These are phyloP conservation scores for Daldinia grandis DNA, from an alignment of 495 filamentous ascomycete genomes.

Conservation along the genomic window DNA sequence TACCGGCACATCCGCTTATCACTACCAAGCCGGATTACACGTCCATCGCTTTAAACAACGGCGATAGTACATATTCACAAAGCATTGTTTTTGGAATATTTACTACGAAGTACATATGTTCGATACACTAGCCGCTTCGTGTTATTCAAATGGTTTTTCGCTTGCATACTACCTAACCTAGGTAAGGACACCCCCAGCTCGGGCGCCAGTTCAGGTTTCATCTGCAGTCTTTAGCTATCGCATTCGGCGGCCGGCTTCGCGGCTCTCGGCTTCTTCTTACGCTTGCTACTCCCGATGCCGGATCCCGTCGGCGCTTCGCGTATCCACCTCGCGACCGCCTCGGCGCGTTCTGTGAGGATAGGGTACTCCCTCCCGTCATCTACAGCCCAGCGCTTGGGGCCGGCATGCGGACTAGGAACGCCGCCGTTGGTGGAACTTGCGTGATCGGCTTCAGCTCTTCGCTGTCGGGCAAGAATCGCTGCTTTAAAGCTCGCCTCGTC, in stretches of 20 bases:
- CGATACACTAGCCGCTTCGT: background rate
- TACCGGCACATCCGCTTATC: background rate
- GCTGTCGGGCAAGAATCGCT: constrained; percentile 66
- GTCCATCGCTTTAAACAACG: background rate
- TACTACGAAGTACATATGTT: constrained; percentile 13
- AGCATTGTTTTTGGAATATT: constrained; percentile 9
- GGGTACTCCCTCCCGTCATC: constrained; percentile 73
- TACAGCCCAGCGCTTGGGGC: constrained; percentile 68
- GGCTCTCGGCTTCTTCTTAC: constrained; percentile 54
- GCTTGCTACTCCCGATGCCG: constrained; percentile 43
- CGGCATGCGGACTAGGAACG: constrained; percentile 39
- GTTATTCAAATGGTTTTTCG: constrained; percentile 5
- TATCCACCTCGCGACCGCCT: constrained; percentile 73
- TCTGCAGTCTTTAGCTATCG: constrained; percentile 21
- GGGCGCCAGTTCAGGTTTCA: background rate
- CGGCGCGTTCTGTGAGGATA: constrained; percentile 72
- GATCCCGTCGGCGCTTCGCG: constrained; percentile 63
- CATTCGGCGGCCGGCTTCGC: constrained; percentile 35
- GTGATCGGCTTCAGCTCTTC: constrained; percentile 55
- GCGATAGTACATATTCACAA: background rate
- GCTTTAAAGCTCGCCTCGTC: constrained; percentile 70
- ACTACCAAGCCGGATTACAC: background rate
- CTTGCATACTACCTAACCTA: no score
- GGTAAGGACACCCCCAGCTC: background rate
- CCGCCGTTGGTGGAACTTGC: constrained; percentile 26